Conservation (phyloP, 202 grass and related monocot genomes). For the Panicum hallii region DNA sequence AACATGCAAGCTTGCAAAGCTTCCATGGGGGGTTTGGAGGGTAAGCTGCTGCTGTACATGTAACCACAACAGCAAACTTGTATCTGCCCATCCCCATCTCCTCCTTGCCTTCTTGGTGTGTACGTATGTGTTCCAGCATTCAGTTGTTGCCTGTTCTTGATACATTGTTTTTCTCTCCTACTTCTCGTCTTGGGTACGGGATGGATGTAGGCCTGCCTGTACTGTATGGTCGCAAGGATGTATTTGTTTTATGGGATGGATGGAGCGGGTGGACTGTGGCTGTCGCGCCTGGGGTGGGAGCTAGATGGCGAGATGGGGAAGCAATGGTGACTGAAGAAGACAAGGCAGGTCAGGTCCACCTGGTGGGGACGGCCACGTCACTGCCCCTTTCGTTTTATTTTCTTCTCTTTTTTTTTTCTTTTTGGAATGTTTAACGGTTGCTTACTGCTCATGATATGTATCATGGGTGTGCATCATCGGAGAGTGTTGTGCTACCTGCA, state of each 20-base stretch:
- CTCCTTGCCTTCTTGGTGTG: slow-evolving; percentile 27
- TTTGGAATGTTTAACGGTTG: neutral
- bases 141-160: slow-evolving; percentile 34
- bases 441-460: neutral
- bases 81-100: neutral
- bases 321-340: slow-evolving; percentile 37
- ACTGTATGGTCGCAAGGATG: slow-evolving; percentile 21
- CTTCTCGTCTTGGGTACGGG: slow-evolving; percentile 34
- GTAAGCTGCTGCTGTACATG: slow-evolving; percentile 42
- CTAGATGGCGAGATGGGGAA: slow-evolving; percentile 45
- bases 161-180: neutral
- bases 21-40: slow-evolving; percentile 41
- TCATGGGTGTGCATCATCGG: neutral
- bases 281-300: slow-evolving; percentile 39
- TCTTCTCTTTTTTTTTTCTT: neutral
- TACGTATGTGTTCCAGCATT: slow-evolving; percentile 25
- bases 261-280: slow-evolving; percentile 40
- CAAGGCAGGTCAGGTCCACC: slow-evolving; percentile 6
- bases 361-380: neutral
- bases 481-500: slow-evolving; percentile 18
- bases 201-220: neutral
- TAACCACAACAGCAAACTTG: slow-evolving; percentile 3
- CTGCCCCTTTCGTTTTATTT: neutral
- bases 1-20: slow-evolving; percentile 49
- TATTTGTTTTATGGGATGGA: slow-evolving; percentile 35